Conservation (phyloP, 371 early-diverging fungal genomes). For the Lichtheimia corymbifera region DNA sequence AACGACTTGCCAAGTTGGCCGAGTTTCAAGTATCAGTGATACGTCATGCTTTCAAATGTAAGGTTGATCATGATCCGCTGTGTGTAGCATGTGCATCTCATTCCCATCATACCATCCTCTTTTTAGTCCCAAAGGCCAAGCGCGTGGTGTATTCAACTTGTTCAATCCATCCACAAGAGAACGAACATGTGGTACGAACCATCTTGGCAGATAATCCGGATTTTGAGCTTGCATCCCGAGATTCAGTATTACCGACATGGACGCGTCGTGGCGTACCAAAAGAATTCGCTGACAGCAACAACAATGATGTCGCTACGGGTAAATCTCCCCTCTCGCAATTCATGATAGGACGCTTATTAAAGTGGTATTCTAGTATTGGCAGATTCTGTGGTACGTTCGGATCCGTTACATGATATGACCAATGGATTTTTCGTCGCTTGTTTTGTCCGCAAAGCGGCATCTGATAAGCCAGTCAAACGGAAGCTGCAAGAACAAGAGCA, state of each 20-base stretch:
- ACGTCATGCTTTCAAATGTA: conserved; percentile 77
- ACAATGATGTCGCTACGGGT: neutral
- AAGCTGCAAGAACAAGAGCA: neutral
- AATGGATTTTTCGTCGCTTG: conserved; percentile 89
- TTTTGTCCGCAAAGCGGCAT: conserved; percentile 56
- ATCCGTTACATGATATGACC: conserved; percentile 69
- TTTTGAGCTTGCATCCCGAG: conserved; percentile 63
- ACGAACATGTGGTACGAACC: conserved; percentile 90
- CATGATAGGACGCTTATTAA: neutral
- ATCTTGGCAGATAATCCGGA: conserved; percentile 51
- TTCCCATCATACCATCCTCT: neutral
- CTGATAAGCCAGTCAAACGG: conserved; percentile 2
- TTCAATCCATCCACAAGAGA: conserved; percentile 92
- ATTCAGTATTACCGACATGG: conserved; percentile 75
- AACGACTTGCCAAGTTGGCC: conserved; percentile 70
- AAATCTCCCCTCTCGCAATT: conserved; percentile 1
- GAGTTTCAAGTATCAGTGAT: conserved; percentile 73
- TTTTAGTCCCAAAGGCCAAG: conserved; percentile 70
- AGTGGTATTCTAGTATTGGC: conserved; percentile 42
- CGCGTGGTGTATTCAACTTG: conserved; percentile 96
- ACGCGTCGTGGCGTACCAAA: conserved; percentile 64
- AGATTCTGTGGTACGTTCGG: conserved; percentile 65
- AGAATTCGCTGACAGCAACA: conserved; percentile 26
- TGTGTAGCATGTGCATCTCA: neutral
- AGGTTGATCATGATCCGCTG: conserved; percentile 5